These are phyloP conservation scores for Phoenix dactylifera DNA, from an alignment of 176 grass and related monocot species.

Conservation along the genomic window DNA sequence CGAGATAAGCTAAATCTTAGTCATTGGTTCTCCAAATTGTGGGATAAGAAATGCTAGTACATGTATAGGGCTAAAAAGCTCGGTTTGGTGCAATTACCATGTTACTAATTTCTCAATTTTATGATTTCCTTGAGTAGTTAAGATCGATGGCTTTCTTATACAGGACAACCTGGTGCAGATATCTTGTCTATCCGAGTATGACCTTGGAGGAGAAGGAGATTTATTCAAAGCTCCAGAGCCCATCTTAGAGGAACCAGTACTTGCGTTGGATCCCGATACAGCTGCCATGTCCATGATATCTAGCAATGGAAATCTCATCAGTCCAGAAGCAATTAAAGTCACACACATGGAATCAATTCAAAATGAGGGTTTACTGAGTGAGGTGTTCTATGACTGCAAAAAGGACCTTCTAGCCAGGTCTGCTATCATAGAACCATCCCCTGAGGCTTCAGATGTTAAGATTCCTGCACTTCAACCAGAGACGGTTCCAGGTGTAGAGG, in stretches of 20 bases:
- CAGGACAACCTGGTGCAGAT: conserved; percentile 51
- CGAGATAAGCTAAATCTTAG: too few species aligned
- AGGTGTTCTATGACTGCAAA: conserved; percentile 65
- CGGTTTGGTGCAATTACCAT: too few species aligned
- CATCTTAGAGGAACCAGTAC: conserved; percentile 53
- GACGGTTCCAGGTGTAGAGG: conserved; percentile 28
- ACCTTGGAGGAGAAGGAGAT: conserved; percentile 84
- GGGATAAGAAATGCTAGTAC: too few species aligned
- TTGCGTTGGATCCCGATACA: conserved; percentile 44
- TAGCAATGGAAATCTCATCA: conserved; percentile 22
- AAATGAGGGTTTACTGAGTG: conserved; percentile 52
- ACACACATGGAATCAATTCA: conserved; percentile 37
- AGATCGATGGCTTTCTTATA: conserved; percentile 1
- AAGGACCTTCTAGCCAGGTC: conserved; percentile 29
- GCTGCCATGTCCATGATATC: conserved; percentile 77
- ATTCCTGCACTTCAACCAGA: conserved; percentile 63
- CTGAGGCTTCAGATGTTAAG: conserved; percentile 36
- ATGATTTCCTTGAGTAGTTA: conserved; percentile 6
- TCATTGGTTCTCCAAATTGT: too few species aligned
- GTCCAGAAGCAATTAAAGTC: conserved; percentile 37
- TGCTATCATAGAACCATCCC: too few species aligned
- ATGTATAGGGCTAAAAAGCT: too few species aligned
- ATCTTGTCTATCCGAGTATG: conserved; percentile 60
- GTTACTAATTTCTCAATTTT: too few species aligned
- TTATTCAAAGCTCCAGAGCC: conserved; percentile 86